Evolutionary conservation across 2,329 filamentous ascomycete species (phyloP), one percentile per base, ranked within the genome.

Genomic region (Volutella citrinella): DNA sequence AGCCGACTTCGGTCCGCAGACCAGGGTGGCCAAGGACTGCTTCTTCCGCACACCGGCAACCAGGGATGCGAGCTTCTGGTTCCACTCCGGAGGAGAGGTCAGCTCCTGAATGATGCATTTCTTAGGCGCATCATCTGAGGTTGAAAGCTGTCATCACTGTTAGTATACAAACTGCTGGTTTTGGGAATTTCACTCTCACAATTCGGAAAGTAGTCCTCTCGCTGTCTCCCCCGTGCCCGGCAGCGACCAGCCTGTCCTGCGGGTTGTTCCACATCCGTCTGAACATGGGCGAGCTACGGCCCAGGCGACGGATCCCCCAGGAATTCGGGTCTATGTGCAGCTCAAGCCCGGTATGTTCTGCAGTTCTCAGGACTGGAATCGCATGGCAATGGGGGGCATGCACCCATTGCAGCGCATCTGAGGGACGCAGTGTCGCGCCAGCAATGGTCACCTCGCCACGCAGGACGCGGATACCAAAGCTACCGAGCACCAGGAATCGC

Each of bases 1-100:
- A 4, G 84, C 78, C 1, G 76, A 80, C 44, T 87, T 85, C 1
- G 82, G 76, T 0, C 85, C 85, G 30, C 81, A 81, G 4, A 87
- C 64, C 41, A 89, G 65, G 7, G 78, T 65, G 3, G 66, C 63
- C 4, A 58, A 58, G 27, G 59, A 55, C 7, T 51, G 56, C 11
- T 52, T 55, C 23, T 57, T 61, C 30, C 57, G 65, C 10, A 48
- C 49, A 21, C 50, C 34, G 2, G 36, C 36, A 8, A 60, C 57
- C 10, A 76, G 51, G 17, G 67, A 65, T 15, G 70, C 72, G n/a
- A 77, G 62, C 33, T 73, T 70, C 51, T 71, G 72, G 47, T 83
- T 78, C 81, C 80, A 78, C 49, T 75, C 71, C 6, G 77, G 68
- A 8, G 75, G 73, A 3, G 73, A 74, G 15, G 68, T 64, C 5